Evolutionary conservation across 176 grass and related monocot species (phyloP), one percentile per base, ranked within the genome.

Genomic region (Secale cereale): DNA sequence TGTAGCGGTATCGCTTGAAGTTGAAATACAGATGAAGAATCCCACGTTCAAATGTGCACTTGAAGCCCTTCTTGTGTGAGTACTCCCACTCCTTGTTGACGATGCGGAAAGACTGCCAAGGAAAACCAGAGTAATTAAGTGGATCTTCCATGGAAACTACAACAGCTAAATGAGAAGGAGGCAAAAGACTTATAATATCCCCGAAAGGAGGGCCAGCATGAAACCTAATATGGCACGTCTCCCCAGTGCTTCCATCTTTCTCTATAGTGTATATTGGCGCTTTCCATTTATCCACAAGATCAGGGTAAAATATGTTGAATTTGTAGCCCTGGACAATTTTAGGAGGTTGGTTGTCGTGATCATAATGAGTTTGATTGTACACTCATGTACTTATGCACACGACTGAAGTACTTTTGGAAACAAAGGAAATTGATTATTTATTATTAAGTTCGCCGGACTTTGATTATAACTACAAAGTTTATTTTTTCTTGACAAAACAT

Each of bases 231-330:
- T 89, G 19, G 35, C 96, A 98, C 46, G 96, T 98, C 77, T 98
- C 96, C 67, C 93, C 93, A 45, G 56, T 88, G 74, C 91, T 93
- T 31, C 89, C 91, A 63, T 98, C 93, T 89, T 93, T 98, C 54
- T 98, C 93, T 66, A 98, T 98, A 35, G 83, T 93, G 90, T 93
- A 95, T 11, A 78, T 77, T 7, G 96, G 93, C 30, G 93, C 93
- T 72, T 86, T 98, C 17, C 90, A 87, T 90, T 98, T 98, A 70
- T 98, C 97, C 20, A 98, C 93, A 35, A 98, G 91, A 83, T 98
- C 97, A 74, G 93, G 97, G 73, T 98, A 98, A 90, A 98, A 98
- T 81, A 98, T 91, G 66, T 98, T 98, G 83, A 98, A 98, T 75
- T 98, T 95, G 75, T 98, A 98, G 52, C 96, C 97, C 74, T 95